A percentile compares a stretch with the other conserved stretches of the same genome.
Evolutionary conservation across 306 rosid genomes (phyloP).

Genomic region (Aeschynomene evenia): DNA sequence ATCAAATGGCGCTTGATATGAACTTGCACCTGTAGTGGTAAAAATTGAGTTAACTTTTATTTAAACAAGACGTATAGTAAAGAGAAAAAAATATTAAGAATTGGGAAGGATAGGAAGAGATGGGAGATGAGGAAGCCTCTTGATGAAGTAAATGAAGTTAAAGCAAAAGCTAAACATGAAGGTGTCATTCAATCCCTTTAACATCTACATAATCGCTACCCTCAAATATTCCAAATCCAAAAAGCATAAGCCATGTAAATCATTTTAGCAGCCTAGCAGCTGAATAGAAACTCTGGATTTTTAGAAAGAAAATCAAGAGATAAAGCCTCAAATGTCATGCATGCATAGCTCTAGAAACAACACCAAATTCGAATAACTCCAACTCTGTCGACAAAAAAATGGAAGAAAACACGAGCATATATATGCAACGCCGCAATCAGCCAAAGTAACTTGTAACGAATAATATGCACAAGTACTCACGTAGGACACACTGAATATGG

Average conservation of each 20-base stretch:
- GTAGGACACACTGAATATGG: neutral
- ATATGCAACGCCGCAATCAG: neutral
- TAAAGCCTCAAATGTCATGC: neutral
- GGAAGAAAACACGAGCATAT: neutral
- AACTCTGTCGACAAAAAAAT: neutral
- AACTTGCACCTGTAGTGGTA: conserved; percentile 72
- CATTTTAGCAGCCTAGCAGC: neutral
- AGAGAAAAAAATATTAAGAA: neutral
- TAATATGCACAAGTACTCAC: neutral
- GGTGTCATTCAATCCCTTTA: neutral
- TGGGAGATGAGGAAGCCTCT: neutral
- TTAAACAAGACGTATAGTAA: neutral
- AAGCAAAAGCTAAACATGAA: neutral
- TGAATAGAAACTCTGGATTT: neutral
- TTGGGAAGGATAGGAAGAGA: neutral
- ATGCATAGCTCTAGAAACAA: neutral
- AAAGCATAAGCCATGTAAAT: neutral
- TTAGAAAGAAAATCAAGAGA: neutral
- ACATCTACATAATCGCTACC: neutral
- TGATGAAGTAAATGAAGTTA: conserved; percentile 1
- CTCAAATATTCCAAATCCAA: neutral
- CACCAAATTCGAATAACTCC: neutral
- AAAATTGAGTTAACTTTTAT: neutral
- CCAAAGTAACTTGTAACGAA: neutral
- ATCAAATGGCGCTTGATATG: conserved; percentile 83